Conservation (phyloP, 2,329 filamentous ascomycete genomes). For the Dendryphion nanum region DNA sequence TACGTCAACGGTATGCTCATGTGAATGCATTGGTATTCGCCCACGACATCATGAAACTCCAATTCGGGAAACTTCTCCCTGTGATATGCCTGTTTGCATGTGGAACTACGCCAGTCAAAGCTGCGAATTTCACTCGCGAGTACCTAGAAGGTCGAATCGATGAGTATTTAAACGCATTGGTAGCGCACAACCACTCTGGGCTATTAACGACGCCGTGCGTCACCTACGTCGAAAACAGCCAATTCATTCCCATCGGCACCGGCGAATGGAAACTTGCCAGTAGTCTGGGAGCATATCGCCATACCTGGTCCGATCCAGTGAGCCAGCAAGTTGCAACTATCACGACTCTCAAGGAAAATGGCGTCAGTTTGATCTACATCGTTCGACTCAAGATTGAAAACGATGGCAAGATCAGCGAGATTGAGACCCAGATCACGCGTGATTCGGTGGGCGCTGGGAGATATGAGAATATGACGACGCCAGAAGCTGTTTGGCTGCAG, state of each 20-base stretch:
- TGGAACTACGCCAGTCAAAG: no score
- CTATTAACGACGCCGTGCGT: constrained; percentile 3
- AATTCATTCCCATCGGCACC: constrained; percentile 5
- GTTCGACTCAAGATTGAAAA: constrained; percentile 3
- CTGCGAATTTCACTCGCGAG: no score
- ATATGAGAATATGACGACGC: constrained; percentile 8
- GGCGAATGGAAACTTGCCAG: constrained; percentile 5
- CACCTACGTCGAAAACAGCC: constrained; percentile 9
- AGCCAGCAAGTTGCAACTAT: constrained; percentile 7
- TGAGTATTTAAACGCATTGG: constrained; percentile 6
- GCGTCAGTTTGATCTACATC: constrained; percentile 5
- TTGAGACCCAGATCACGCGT: constrained; percentile 10
- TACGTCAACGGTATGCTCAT: no score
- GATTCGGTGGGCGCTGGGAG: constrained; percentile 4
- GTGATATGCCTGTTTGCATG: no score
- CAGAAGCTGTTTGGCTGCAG: constrained; percentile 9
- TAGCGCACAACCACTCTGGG: constrained; percentile 4
- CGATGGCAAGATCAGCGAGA: constrained; percentile 7
- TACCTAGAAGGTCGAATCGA: no score
- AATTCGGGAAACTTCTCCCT: no score
- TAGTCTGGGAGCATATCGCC: constrained; percentile 7
- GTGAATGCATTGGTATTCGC: no score
- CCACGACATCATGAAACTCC: no score
- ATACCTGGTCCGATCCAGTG: constrained; percentile 7
- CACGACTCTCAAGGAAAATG: constrained; percentile 8